Evolutionary conservation across 129 eudicot genomes (phyloP).

Genomic region (Chrysanthemum seticuspe): DNA sequence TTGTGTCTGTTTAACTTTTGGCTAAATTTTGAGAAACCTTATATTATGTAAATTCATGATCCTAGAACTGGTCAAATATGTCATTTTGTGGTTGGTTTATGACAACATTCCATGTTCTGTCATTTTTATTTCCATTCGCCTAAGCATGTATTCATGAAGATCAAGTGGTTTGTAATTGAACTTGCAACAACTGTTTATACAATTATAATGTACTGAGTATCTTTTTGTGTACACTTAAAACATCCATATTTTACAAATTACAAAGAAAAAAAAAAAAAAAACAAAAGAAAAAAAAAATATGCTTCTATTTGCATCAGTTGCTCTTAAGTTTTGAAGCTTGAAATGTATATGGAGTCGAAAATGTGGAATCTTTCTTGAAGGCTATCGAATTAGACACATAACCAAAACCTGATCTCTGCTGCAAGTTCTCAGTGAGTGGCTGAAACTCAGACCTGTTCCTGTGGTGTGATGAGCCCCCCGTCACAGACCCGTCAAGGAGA

Average conservation of each 20-base stretch:
- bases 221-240: conserved; percentile 10
- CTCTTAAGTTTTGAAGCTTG: conserved; percentile 7
- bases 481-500: conserved; percentile 11
- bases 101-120: background rate
- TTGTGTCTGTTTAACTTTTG: conserved; percentile 14
- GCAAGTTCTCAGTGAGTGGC: conserved; percentile 21
- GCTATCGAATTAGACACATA: background rate
- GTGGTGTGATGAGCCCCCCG: conserved; percentile 39
- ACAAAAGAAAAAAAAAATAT: background rate
- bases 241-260: conserved; percentile 18
- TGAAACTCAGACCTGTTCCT: conserved; percentile 33
- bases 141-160: conserved; percentile 10
- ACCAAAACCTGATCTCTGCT: conserved; percentile 19
- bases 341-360: background rate
- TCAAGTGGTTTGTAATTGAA: conserved; percentile 2
- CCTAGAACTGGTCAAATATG: background rate
- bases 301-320: background rate
- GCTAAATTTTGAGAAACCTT: background rate
- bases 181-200: conserved; percentile 1
- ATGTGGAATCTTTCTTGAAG: conserved; percentile 7
- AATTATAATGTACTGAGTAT: background rate
- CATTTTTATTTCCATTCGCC: background rate
- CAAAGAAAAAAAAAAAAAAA: background rate
- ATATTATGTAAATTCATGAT: conserved; percentile 19
- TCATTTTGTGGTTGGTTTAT: too few relatives aligned